Percentiles rank a stretch among this genome's conserved stretches.
Evolutionary conservation across 2,329 filamentous ascomycete species (phyloP).

Genomic region (Ophiocordyceps australis): DNA sequence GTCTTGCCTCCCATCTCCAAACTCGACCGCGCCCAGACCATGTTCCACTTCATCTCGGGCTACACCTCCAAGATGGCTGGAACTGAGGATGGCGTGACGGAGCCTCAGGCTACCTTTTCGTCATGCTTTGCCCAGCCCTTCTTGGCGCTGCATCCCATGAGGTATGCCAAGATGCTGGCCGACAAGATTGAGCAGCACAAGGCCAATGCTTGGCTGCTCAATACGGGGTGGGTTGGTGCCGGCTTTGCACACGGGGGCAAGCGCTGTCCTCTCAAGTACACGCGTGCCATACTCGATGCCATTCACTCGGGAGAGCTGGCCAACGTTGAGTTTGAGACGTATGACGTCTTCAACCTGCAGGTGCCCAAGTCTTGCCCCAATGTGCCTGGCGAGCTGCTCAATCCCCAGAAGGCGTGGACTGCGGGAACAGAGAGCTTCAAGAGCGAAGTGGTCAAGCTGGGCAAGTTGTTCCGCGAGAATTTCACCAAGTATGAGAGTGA

Average conservation of each 20-base stretch:
- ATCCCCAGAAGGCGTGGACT: constrained; percentile 88
- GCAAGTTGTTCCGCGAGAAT: constrained; percentile 81
- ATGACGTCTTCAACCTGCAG: constrained; percentile 90
- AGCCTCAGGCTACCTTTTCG: constrained; percentile 97
- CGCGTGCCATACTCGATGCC: constrained; percentile 90
- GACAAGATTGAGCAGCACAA: constrained; percentile 95
- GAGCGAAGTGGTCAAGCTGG: constrained; percentile 79
- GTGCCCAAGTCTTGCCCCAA: constrained; percentile 85
- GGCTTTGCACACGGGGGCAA: constrained; percentile 82
- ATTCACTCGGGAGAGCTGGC: constrained; percentile 96
- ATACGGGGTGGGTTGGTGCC: constrained; percentile 94
- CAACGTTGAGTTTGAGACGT: constrained; percentile 82
- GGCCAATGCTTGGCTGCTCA: constrained; percentile 94
- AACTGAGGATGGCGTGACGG: constrained; percentile 90
- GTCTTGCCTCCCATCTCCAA: constrained; percentile 97
- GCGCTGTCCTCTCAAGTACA: constrained; percentile 97
- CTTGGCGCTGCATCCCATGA: constrained; percentile 97
- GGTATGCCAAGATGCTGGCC: constrained; percentile 94
- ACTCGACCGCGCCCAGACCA: constrained; percentile 83
- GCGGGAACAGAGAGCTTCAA: constrained; percentile 66
- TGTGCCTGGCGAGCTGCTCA: constrained; percentile 82
- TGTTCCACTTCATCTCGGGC: constrained; percentile 99
- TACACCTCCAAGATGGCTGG: constrained; percentile 99
- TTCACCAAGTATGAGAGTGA: constrained; percentile 89
- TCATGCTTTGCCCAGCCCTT: constrained; percentile 99